Conservation (phyloP, 208 protist species). For the Leishmania guyanensis region DNA sequence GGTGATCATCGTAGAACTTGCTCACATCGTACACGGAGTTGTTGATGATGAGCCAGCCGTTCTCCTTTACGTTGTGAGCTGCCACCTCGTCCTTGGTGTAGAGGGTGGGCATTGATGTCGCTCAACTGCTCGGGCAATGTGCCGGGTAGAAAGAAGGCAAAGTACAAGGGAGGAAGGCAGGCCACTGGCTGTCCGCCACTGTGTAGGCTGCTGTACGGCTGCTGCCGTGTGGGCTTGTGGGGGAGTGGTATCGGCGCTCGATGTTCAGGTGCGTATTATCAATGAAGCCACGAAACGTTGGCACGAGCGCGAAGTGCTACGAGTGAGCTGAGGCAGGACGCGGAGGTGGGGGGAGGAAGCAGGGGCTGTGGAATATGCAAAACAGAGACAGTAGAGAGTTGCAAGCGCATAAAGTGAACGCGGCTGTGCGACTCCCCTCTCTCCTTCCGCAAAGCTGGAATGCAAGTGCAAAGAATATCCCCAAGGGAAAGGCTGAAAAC, state of each 20-base stretch:
- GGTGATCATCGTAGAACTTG: slow-evolving; percentile 82
- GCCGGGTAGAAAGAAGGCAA: neutral
- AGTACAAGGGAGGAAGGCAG: neutral
- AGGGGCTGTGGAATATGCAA: neutral
- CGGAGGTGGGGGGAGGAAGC: neutral
- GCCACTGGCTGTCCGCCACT: neutral
- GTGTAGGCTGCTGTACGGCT: neutral
- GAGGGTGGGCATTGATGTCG: slow-evolving; percentile 22
- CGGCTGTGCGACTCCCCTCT: neutral
- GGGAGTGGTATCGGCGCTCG: neutral
- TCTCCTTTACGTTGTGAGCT: slow-evolving; percentile 54
- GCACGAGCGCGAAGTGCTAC: neutral
- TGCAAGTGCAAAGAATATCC: neutral
- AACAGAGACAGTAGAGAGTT: neutral
- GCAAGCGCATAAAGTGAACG: neutral
- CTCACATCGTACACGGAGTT: slow-evolving; percentile 78
- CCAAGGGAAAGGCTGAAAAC: neutral
- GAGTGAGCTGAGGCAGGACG: neutral
- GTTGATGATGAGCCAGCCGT: slow-evolving; percentile 82
- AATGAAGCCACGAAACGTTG: neutral
- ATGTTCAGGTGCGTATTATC: neutral
- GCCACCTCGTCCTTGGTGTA: slow-evolving; percentile 60
- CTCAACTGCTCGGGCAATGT: neutral
- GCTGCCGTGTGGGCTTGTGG: neutral
- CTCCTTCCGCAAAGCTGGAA: neutral